These are phyloP conservation scores for Symbiodinium pilosum DNA, from an alignment of 73 alveolate species.

Conservation along the genomic window DNA sequence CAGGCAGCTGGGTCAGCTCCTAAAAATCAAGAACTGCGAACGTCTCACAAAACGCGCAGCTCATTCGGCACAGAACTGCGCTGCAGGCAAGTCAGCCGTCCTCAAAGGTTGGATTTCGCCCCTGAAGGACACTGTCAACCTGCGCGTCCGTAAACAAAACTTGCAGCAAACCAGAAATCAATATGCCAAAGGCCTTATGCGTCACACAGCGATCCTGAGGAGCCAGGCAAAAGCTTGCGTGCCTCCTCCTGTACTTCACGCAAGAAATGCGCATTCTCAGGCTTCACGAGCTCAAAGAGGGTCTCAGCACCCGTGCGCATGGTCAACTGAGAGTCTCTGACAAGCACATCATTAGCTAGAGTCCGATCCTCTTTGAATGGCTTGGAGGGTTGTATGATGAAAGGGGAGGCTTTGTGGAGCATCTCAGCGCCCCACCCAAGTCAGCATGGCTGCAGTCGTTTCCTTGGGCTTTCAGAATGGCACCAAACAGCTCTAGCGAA, in stretches of 20 bases:
- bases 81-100: background rate
- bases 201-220: too few relatives aligned
- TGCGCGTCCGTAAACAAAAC: too few relatives aligned
- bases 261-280: slow-evolving; percentile 33
- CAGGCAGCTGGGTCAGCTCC: slow-evolving; percentile 45
- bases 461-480: too few relatives aligned
- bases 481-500: too few relatives aligned
- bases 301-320: slow-evolving; percentile 41
- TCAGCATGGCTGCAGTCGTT: slow-evolving; percentile 93
- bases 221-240: background rate
- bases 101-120: slow-evolving; percentile 89
- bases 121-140: slow-evolving; percentile 64
- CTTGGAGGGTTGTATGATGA: too few relatives aligned
- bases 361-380: too few relatives aligned
- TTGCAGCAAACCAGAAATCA: too few relatives aligned
- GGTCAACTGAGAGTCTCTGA: too few relatives aligned
- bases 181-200: too few relatives aligned
- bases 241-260: slow-evolving; percentile 84
- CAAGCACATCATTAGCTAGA: too few relatives aligned
- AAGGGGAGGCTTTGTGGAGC: too few relatives aligned
- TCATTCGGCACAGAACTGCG: background rate
- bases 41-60: background rate
- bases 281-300: slow-evolving; percentile 76
- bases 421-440: slow-evolving; percentile 34
- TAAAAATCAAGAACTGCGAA: background rate